A percentile compares a stretch with the other conserved stretches of the same genome.
phyloP scores from a whole-genome alignment of 176 grass and related monocot species.

The Triticum urartu region DNA sequence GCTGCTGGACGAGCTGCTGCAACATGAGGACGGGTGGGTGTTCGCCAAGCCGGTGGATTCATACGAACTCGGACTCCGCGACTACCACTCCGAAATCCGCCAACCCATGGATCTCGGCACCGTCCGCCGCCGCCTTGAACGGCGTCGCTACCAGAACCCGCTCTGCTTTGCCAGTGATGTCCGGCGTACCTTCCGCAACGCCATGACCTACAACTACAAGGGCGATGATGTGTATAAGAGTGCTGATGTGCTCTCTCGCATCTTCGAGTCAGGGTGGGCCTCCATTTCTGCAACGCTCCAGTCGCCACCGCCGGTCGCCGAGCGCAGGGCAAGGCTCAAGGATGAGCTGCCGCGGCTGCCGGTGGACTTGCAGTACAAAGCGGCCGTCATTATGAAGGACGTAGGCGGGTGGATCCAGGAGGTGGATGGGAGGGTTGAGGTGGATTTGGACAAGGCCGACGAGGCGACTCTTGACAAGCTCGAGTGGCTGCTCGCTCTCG shows the following conservation, averaged over 20 bases:
- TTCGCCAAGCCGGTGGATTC: conserved; percentile 68
- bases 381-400: conserved; percentile 33
- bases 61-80: conserved; percentile 48
- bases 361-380: conserved; percentile 27
- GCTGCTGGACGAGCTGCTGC: conserved; percentile 52
- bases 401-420: conserved; percentile 29
- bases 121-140: conserved; percentile 49
- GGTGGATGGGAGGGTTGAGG: conserved; percentile 37
- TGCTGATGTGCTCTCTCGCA: conserved; percentile 28
- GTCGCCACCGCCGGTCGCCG: background rate
- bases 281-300: background rate
- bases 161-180: conserved; percentile 61
- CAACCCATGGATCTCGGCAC: conserved; percentile 84
- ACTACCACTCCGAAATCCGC: conserved; percentile 58
- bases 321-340: conserved; percentile 14
- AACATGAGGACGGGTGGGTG: conserved; percentile 58
- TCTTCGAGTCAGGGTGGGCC: conserved; percentile 51
- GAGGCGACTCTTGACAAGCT: conserved; percentile 34
- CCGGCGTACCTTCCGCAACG: conserved; percentile 66
- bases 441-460: conserved; percentile 46
- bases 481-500: conserved; percentile 14
- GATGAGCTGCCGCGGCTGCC: conserved; percentile 20
- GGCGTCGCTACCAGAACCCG: conserved; percentile 45
- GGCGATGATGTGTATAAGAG: conserved; percentile 49
- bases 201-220: conserved; percentile 53